Evolutionary conservation across 257 asterid genomes (phyloP).

Genomic region (Ajuga chamaepitys): DNA sequence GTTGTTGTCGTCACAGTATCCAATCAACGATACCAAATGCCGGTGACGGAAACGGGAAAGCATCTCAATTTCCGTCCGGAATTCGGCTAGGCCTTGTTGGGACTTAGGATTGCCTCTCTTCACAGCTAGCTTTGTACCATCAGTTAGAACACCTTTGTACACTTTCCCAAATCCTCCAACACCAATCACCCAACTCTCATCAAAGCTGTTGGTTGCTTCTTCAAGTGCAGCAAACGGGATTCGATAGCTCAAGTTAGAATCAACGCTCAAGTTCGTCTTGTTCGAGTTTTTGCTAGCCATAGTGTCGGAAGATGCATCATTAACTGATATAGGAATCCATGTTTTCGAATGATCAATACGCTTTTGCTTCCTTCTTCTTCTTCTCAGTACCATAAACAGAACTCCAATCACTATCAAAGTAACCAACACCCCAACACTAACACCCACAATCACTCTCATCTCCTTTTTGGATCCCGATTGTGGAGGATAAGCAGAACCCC

Average conservation of each 20-base stretch:
- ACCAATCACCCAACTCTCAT: constrained; percentile 70
- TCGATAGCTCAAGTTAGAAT: constrained; percentile 59
- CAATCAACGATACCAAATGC: constrained; percentile 73
- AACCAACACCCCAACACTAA: constrained; percentile 30
- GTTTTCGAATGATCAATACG: constrained; percentile 47
- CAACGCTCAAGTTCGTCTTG: constrained; percentile 42
- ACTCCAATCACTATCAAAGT: constrained; percentile 28
- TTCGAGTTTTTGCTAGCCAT: constrained; percentile 64
- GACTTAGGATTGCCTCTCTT: constrained; percentile 81
- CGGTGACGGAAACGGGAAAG: constrained; percentile 80
- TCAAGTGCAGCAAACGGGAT: constrained; percentile 63
- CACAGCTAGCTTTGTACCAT: constrained; percentile 68
- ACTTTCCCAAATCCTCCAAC: constrained; percentile 90
- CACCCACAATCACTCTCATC: constrained; percentile 46
- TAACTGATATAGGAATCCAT: constrained; percentile 61
- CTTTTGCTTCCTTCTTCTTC: constrained; percentile 40
- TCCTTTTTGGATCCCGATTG: constrained; percentile 31
- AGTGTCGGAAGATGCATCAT: constrained; percentile 57
- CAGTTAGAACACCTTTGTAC: constrained; percentile 54
- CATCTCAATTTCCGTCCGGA: constrained; percentile 84
- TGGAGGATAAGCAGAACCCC: constrained; percentile 14
- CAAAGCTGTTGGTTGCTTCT: constrained; percentile 69
- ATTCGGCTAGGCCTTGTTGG: constrained; percentile 70
- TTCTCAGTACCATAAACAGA: constrained; percentile 24
- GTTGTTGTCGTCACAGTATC: constrained; percentile 70